A percentile compares a stretch with the other conserved stretches of the same genome.
Evolutionary conservation across 768 basidiomycete species (phyloP).

Genomic region (Kwoniella dendrophila): DNA sequence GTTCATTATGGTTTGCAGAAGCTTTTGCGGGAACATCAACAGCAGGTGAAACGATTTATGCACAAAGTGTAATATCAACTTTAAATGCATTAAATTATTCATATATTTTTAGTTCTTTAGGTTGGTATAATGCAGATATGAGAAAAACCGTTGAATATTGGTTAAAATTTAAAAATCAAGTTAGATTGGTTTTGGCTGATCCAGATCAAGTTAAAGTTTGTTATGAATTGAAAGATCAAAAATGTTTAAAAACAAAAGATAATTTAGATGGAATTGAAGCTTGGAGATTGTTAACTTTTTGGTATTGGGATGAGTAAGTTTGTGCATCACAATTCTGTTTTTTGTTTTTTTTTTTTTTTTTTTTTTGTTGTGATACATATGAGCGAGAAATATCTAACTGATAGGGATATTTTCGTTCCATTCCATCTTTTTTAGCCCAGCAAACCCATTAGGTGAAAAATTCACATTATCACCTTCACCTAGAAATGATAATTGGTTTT

Average conservation of each 20-base stretch:
- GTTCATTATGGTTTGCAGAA: slow-evolving; percentile 42
- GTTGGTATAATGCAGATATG: slow-evolving; percentile 50
- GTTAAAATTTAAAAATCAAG: slow-evolving; percentile 29
- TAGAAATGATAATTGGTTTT: slow-evolving; percentile 36
- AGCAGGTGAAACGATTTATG: slow-evolving; percentile 38
- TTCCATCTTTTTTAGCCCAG: too few species aligned
- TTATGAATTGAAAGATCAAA: slow-evolving; percentile 24
- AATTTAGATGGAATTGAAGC: slow-evolving; percentile 38
- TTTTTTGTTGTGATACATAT: neutral
- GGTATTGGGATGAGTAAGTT: slow-evolving; percentile 49
- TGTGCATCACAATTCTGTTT: too few species aligned
- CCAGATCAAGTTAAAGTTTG: slow-evolving; percentile 42
- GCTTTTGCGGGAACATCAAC: slow-evolving; percentile 34
- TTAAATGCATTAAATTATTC: slow-evolving; percentile 40
- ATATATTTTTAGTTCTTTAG: slow-evolving; percentile 43
- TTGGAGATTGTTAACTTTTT: slow-evolving; percentile 45
- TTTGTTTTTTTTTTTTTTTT: too few species aligned
- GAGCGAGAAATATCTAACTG: too few species aligned
- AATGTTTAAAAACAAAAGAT: slow-evolving; percentile 32
- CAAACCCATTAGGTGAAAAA: slow-evolving; percentile 39
- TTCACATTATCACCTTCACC: slow-evolving; percentile 49
- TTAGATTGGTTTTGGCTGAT: slow-evolving; percentile 41
- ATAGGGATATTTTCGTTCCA: too few species aligned
- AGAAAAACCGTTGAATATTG: slow-evolving; percentile 39
- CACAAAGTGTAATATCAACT: slow-evolving; percentile 41